Base-by-base conservation (phyloP, 352 stramenopile species). In the Pythium phragmiticola region DNA sequence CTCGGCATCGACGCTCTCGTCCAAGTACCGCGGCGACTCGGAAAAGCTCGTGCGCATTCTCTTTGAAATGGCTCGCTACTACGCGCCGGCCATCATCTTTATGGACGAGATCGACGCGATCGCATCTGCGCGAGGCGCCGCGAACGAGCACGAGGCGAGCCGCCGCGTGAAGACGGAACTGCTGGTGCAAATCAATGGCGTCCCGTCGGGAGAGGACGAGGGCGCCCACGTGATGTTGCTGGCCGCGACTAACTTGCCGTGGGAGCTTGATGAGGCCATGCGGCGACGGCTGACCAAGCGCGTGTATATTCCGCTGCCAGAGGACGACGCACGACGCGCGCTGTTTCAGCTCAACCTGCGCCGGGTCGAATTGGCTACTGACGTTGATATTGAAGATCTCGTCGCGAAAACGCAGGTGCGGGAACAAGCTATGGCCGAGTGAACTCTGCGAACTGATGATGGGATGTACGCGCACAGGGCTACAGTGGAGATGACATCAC, bases 61-160 rank as follows among this genome's bases (percentile, higher is more conserved):
- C 8, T 99, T 99, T 67, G 95, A 99, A 49, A 98, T 99, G 86
- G 96, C 97, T 8, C 84, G 96, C 16, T 98, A 98, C 69, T 98
- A 99, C 76, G 89, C 95, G 17, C 97, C 97, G 8, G 96, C 89
- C 9, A 99, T 97, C 58, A 98, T 99, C 53, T 99, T 99, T 71
- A 97, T 99, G 78, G 97, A 99, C 68, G 97, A 99, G 70, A 98
- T 99, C 55, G 97, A 99, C 68, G 94, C 96, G 0, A 96, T 98
- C 51, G 87, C 84, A 12, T 85, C 80, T 1, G 76, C 81, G 7
- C 77, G 87, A 57, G 87, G 87, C n/a, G 80, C 77, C 26, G 80
- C 78, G 28, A 81, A 90, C 37, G 87, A 95, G 52, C 87, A 95
- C 69, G 87, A 95, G 7, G 37, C 37, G 37, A 42, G 37, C 14